Evolutionary conservation across 257 asterid species (phyloP).

Genomic region (Nicotiana undulata): DNA sequence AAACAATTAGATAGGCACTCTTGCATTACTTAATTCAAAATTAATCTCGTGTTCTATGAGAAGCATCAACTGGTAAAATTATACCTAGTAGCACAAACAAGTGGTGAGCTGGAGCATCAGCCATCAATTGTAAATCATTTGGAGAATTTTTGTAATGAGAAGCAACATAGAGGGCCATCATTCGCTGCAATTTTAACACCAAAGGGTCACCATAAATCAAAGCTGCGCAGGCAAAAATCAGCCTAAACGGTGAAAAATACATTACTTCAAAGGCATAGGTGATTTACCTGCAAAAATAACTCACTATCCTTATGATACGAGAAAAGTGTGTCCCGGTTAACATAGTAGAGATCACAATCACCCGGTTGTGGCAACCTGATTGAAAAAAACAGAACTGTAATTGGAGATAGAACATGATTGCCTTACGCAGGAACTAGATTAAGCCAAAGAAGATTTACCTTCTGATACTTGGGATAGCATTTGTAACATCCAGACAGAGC

Average conservation of each 20-base stretch:
- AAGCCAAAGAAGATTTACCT: conserved; percentile 29
- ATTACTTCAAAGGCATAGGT: neutral
- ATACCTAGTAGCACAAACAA: conserved; percentile 95
- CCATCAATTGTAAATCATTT: conserved; percentile 88
- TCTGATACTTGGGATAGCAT: conserved; percentile 58
- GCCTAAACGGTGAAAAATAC: neutral
- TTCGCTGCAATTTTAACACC: conserved; percentile 46
- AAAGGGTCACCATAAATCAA: conserved; percentile 2
- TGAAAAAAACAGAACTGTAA: conserved; percentile 11
- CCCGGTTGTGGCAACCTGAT: conserved; percentile 65
- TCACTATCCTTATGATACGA: conserved; percentile 86
- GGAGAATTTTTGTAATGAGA: conserved; percentile 97
- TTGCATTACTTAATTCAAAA: neutral
- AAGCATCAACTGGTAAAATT: neutral
- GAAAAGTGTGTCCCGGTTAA: conserved; percentile 90
- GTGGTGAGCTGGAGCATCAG: conserved; percentile 99
- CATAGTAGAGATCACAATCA: conserved; percentile 90
- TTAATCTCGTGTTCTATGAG: neutral
- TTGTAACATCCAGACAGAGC: conserved; percentile 82
- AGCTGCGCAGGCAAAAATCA: neutral
- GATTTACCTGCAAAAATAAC: conserved; percentile 70
- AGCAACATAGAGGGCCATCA: conserved; percentile 97
- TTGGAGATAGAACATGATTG: neutral
- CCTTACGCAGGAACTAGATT: neutral
- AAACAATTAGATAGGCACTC: conserved; percentile 5